Evolutionary conservation across 2,329 filamentous ascomycete genomes (phyloP).

Genomic region (Trichoderma aggressivum): DNA sequence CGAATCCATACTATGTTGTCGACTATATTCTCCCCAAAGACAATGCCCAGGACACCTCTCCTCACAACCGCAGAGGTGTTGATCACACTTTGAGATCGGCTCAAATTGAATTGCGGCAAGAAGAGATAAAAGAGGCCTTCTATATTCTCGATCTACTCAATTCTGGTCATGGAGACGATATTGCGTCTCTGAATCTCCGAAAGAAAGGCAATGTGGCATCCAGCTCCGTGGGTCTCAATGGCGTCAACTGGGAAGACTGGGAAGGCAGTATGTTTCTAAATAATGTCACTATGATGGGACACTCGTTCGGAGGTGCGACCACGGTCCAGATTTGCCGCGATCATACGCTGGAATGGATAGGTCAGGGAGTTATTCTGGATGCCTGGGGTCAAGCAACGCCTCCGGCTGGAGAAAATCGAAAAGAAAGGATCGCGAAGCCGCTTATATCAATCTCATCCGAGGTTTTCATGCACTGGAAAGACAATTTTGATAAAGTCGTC

Average conservation of each 20-base stretch:
- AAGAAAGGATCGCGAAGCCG: constrained; percentile 48
- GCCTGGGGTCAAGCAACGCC: constrained; percentile 57
- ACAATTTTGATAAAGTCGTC: constrained; percentile 58
- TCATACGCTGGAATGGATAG: constrained; percentile 51
- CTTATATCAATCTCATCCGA: constrained; percentile 63
- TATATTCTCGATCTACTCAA: constrained; percentile 54
- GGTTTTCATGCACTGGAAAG: constrained; percentile 67
- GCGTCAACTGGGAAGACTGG: constrained; percentile 56
- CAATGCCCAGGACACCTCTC: constrained; percentile 48
- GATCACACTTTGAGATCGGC: constrained; percentile 57
- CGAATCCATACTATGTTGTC: constrained; percentile 44
- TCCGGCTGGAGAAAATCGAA: constrained; percentile 41
- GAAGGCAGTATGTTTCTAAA: constrained; percentile 51
- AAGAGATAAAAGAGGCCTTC: constrained; percentile 63
- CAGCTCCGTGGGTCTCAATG: constrained; percentile 56
- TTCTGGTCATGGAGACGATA: constrained; percentile 48
- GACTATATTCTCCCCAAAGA: constrained; percentile 63
- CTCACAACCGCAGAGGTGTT: constrained; percentile 57
- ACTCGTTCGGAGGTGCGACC: constrained; percentile 66
- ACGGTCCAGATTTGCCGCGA: constrained; percentile 58
- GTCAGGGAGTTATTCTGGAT: constrained; percentile 64
- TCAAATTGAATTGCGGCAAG: constrained; percentile 60
- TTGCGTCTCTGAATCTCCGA: constrained; percentile 52
- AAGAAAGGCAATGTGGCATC: constrained; percentile 56
- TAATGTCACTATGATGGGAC: constrained; percentile 60